Evolutionary conservation across 2,329 filamentous ascomycete genomes (phyloP), one percentile per base, ranked within the genome.

Genomic region (Fusarium sp.): DNA sequence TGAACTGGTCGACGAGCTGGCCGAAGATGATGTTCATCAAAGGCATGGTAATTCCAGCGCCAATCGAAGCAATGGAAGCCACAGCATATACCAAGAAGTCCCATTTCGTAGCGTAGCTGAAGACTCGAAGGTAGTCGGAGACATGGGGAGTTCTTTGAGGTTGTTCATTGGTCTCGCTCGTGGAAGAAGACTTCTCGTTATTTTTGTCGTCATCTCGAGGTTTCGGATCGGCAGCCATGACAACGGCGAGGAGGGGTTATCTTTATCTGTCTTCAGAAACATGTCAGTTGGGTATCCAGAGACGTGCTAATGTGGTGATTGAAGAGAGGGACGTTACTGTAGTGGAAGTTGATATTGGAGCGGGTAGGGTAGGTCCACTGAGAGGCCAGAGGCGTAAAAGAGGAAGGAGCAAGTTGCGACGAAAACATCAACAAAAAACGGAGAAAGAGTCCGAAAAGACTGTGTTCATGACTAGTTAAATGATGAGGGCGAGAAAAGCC

Each of bases 11-110:
- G 22, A 77, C 76, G 16, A 77, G 76, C 41, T 76, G 71, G 1
- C 75, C 75, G 47, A 82, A 79, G 14, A 82, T 75, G 27, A 82
- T 67, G 49, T 79, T 81, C 74, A 82, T 80, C 34, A 82, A 49
- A 7, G 81, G 79, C 56, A 82, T 57, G 4, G 77, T 73, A 4
- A 77, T 62, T 0, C 79, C 79, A 3, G 78, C 77, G 6, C 77
- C 77, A 27, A 81, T 71, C 1, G 79, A 80, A 3, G 78, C 77
- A 7, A 76, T 11, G 0, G 74, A 64, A 18, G 78, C 79, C 20
- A 77, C 34, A 32, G 58, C 62, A n/a, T 78, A 77, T 22, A 76
- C 65, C 20, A 70, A 57, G 27, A 78, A 70, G 42, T 79, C 77
- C 77, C 76, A 79, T 69, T 63, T 71, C 22, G 67, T 76, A 1